A percentile compares a stretch with the other conserved stretches of the same genome.
phyloP scores from a whole-genome alignment of 805 yeast genomes.

The Saccharomycopsis vini region DNA sequence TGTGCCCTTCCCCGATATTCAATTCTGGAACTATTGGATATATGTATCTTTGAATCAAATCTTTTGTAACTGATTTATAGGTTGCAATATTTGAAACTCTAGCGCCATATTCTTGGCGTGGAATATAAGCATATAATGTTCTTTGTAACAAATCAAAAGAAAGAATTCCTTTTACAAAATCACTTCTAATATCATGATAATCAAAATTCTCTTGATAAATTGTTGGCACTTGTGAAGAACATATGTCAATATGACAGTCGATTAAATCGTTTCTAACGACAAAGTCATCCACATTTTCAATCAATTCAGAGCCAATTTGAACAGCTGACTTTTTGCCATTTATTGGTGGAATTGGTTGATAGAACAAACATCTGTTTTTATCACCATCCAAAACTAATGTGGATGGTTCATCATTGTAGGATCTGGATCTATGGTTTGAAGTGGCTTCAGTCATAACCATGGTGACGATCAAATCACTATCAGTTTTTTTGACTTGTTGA shows the following conservation, averaged over 20 bases:
- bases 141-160: constrained; percentile 86
- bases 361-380: constrained; percentile 67
- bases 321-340: constrained; percentile 37
- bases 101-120: constrained; percentile 77
- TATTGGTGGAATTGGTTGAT: constrained; percentile 62
- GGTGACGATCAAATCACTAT: constrained; percentile 87
- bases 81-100: constrained; percentile 95
- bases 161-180: constrained; percentile 84
- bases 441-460: constrained; percentile 86
- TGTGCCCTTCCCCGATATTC: constrained; percentile 60
- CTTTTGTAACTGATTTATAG: constrained; percentile 84
- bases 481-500: constrained; percentile 56
- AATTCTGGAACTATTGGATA: constrained; percentile 88
- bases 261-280: constrained; percentile 83
- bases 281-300: constrained; percentile 66
- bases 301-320: constrained; percentile 72
- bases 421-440: constrained; percentile 76
- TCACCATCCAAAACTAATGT: constrained; percentile 79
- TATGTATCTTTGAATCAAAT: constrained; percentile 83
- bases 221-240: constrained; percentile 90
- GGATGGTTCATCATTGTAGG: constrained; percentile 51
- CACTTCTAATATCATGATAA: constrained; percentile 76
- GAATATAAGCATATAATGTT: constrained; percentile 79
- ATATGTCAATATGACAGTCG: constrained; percentile 94
- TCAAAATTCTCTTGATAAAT: constrained; percentile 95